phyloP scores from a whole-genome alignment of 1,284 basidiomycete species.

The Sparassis latifolia region DNA sequence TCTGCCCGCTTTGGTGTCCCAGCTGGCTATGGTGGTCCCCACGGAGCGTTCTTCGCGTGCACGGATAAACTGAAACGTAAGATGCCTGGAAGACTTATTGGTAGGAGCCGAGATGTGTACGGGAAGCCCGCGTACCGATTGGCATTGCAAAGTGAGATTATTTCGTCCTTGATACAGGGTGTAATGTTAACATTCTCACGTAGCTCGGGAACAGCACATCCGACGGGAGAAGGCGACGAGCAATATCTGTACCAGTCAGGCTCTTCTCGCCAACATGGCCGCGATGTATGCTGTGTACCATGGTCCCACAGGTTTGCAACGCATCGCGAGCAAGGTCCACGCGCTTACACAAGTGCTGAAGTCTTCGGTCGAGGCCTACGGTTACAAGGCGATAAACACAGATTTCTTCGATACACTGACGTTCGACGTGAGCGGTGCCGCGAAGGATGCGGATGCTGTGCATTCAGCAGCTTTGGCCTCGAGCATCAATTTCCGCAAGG shows the following conservation, averaged over 20 bases:
- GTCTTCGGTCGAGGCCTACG: constrained; percentile 61
- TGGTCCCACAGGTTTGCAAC: constrained; percentile 80
- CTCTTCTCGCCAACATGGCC: constrained; percentile 93
- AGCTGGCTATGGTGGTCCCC: constrained; percentile 86
- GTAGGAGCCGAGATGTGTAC: constrained; percentile 78
- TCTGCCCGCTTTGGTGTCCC: constrained; percentile 94
- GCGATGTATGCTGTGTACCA: constrained; percentile 98
- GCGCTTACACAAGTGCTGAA: constrained; percentile 82
- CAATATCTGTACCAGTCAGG: constrained; percentile 92
- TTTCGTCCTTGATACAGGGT: not conserved
- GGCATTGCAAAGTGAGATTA: constrained; percentile 80
- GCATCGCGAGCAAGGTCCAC: constrained; percentile 89
- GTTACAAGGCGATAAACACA: constrained; percentile 61
- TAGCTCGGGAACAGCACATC: constrained; percentile 94
- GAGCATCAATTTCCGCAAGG: constrained; percentile 79
- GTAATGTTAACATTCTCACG: not conserved
- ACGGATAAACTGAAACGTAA: constrained; percentile 92
- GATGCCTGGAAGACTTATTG: constrained; percentile 95
- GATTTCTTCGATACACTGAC: constrained; percentile 93
- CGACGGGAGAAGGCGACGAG: constrained; percentile 93
- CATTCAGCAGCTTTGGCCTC: constrained; percentile 65
- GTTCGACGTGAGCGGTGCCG: constrained; percentile 66
- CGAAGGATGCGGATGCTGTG: constrained; percentile 55
- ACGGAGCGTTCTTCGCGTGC: constrained; percentile 95
- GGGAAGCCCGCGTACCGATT: constrained; percentile 89